Conservation (phyloP, 2,329 filamentous ascomycete genomes). For the Fusarium liriodendri region DNA sequence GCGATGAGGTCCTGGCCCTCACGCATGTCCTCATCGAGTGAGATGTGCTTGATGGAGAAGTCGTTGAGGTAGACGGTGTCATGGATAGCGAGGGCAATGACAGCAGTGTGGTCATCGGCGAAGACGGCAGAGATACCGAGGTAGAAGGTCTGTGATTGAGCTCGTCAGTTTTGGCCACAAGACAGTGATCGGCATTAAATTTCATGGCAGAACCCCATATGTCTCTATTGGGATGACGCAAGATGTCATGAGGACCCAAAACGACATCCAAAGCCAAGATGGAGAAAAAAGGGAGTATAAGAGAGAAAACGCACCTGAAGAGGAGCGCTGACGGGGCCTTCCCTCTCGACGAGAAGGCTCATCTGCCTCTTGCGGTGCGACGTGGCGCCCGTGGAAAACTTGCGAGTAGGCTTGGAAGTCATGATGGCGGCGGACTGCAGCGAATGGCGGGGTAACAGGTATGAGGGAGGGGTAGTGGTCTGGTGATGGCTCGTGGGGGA, state of each 20-base stretch:
- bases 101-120: slow-evolving; percentile 62
- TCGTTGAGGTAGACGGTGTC: slow-evolving; percentile 81
- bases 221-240: slow-evolving; percentile 12
- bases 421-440: slow-evolving; percentile 36
- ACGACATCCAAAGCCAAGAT: not conserved
- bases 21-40: slow-evolving; percentile 53
- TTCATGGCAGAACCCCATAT: not conserved
- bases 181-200: not conserved
- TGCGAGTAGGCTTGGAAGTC: slow-evolving; percentile 47
- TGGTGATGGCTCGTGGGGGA: not conserved
- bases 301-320: slow-evolving; percentile 54
- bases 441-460: slow-evolving; percentile 21
- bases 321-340: slow-evolving; percentile 57
- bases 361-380: slow-evolving; percentile 59
- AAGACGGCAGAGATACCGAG: slow-evolving; percentile 70
- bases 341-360: slow-evolving; percentile 57
- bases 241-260: slow-evolving; percentile 33
- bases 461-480: slow-evolving; percentile 22
- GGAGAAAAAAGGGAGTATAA: not conserved
- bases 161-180: slow-evolving; percentile 18
- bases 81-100: slow-evolving; percentile 76
- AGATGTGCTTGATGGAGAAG: slow-evolving; percentile 72
- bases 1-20: slow-evolving; percentile 61
- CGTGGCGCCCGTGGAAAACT: slow-evolving; percentile 59
- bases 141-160: slow-evolving; percentile 64